Evolutionary conservation across 2,329 filamentous ascomycete genomes (phyloP), one percentile per base, ranked within the genome.

Genomic region (Lachnellula occidentalis): DNA sequence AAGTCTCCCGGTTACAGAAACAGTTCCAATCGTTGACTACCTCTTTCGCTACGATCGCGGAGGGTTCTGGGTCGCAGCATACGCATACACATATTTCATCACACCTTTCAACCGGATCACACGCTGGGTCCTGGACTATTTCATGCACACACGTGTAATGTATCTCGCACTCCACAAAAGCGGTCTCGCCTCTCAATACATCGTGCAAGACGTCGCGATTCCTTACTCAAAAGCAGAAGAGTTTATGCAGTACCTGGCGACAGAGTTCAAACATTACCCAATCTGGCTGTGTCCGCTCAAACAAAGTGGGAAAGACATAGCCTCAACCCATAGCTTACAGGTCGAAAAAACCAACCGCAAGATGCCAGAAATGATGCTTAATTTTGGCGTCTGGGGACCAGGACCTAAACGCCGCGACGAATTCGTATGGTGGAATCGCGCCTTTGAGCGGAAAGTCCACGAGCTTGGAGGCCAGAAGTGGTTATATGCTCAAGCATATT

Each of bases 401-500:
- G 88, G 87, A 11, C 81, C 85, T 1, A 69, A 74, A 2, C 66
- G 77, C 48, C 45, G 57, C 1, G 68, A 71, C 1, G 76, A 76
- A 12, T 92, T 92, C 65, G 76, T 91, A 2, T 68, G 72, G 31
- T 80, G 81, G 65, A 95, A 95, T 70, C 80, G 86, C 19, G 76
- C 76, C 24, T 77, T 95, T 22, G 90, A 95, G 73, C 72, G 76
- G 34, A 86, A 86, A 66, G 80, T 91, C 6, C 74, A 75, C 45
- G 76, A 82, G 59, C 77, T 94, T 2, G 84, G 85, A 50, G 90
- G 90, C 2, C 81, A 86, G 73, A 95, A 95, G 73, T 94, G 88
- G 85, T 75, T 95, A 14, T 95, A 95, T 71, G 89, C 90, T 2
- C 87, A 92, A 64, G 85, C 88, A 0, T 95, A 91, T 73, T 94